phyloP scores from a whole-genome alignment of 305 asterid species.

The Plantago coronopus region DNA sequence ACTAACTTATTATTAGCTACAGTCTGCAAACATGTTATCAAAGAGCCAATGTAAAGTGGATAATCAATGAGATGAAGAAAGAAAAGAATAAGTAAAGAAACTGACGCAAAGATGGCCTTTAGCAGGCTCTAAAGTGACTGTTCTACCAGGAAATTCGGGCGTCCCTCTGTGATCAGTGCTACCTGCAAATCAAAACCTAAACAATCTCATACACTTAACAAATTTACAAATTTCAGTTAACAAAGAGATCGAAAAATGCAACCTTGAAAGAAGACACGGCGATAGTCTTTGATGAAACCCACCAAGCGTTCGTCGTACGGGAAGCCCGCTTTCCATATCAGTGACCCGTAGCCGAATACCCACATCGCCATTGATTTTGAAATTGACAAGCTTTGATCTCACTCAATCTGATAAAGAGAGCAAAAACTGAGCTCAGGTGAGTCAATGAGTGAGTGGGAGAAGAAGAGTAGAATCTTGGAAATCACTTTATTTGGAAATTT shows the following conservation, averaged over 20 bases:
- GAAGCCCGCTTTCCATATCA: constrained; percentile 92
- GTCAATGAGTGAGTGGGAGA: constrained; percentile 2
- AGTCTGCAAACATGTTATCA: too few species aligned
- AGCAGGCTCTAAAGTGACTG: constrained; percentile 88
- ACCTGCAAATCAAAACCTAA: constrained; percentile 38
- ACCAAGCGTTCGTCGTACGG: constrained; percentile 68
- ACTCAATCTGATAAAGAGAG: constrained; percentile 26
- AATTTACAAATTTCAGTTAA: too few species aligned
- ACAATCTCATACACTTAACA: too few species aligned
- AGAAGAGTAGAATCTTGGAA: too few species aligned
- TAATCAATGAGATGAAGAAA: too few species aligned
- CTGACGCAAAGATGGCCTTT: constrained; percentile 72
- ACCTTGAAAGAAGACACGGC: constrained; percentile 97
- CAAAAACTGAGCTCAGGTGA: constrained; percentile 18
- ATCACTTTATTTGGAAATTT: too few species aligned
- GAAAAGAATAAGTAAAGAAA: not conserved
- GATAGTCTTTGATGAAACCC: constrained; percentile 81
- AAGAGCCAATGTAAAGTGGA: too few species aligned
- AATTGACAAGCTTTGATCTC: constrained; percentile 5
- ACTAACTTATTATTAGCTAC: too few species aligned
- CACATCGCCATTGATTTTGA: constrained; percentile 66
- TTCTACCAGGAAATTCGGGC: constrained; percentile 85
- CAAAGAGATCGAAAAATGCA: not conserved
- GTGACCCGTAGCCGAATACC: constrained; percentile 97
- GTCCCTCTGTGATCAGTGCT: constrained; percentile 99